A percentile compares a stretch with the other conserved stretches of the same genome.
Evolutionary conservation across 176 grass and related monocot genomes (phyloP).

Genomic region (Aechmea fasciata): DNA sequence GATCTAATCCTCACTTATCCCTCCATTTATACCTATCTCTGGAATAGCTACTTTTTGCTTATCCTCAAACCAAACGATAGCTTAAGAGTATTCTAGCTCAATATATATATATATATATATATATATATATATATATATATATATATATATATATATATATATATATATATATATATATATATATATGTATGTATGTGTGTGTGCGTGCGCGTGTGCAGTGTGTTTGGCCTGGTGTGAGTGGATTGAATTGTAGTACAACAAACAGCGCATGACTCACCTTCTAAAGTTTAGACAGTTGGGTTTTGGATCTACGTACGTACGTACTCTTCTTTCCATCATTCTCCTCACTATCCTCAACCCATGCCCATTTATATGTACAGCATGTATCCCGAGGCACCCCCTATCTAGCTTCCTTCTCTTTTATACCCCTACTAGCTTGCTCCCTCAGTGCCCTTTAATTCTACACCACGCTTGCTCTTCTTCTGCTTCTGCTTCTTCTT

Average conservation of each 20-base stretch:
- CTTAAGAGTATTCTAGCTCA: too few relatives aligned
- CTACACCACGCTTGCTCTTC: background rate
- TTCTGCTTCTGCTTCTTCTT: background rate
- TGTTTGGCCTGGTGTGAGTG: too few relatives aligned
- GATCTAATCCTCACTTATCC: too few relatives aligned
- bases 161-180: too few relatives aligned
- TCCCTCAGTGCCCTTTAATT: background rate
- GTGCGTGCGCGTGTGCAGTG: too few relatives aligned
- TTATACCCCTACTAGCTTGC: background rate
- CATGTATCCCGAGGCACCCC: background rate
- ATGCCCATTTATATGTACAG: background rate
- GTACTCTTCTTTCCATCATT: constrained; percentile 9
- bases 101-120: too few relatives aligned
- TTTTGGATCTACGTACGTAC: background rate
- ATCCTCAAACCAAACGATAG: too few relatives aligned
- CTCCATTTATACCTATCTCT: too few relatives aligned
- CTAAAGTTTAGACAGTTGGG: constrained; percentile 10
- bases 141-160: too few relatives aligned
- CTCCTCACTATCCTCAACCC: constrained; percentile 5
- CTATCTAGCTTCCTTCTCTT: background rate
- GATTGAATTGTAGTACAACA: constrained; percentile 15
- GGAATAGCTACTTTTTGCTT: too few relatives aligned
- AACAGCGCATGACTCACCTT: constrained; percentile 26
- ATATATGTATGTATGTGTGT: too few relatives aligned
- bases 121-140: too few relatives aligned